Base-by-base conservation (phyloP, 2,329 filamentous ascomycete species). In the Parastagonospora nodorum region DNA sequence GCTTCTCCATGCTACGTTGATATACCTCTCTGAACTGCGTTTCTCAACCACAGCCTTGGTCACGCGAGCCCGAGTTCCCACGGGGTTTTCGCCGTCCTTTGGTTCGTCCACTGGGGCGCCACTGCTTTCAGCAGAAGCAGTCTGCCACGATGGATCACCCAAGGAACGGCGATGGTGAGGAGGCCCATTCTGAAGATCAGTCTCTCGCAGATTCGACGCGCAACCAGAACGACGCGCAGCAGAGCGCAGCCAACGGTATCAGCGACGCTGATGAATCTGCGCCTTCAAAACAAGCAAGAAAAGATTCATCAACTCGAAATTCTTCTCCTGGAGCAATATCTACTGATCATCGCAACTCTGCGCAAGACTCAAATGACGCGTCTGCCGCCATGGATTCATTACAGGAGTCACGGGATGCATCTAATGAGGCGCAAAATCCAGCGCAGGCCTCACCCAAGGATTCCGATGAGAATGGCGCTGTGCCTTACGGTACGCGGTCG, bases 401-500 rank as follows among this genome's bases (percentile, higher is more conserved):
- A 45, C 65, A 58, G 37, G 63, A 67, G 37, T 65, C 66, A 36
- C 67, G 64, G 31, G 62, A 73, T 50, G 58, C 63, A 45, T 61
- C 61, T 45, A 62, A 55, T 47, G 55, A 61, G 19, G 60, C 65
- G 10, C 65, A 65, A 14, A 63, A 58, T 30, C 60, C 67, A 37
- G 66, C 65, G 57, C 68, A 72, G 45, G 53, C 63, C 47, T 59
- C 68, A 10, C 61, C 63, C n/a, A 74, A 72, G 47, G 67, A 71
- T 43, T 48, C 66, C 45, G 67, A 68, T 42, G 68, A 68, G 43
- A 52, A 65, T 42, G 63, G 68, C 38, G 64, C 88, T 43, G 86
- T 85, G 62, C 87, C 86, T 5, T 97, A 99, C 75, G 93, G 93
- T 68, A 99, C 94, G 72, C 88, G 92, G 66, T 97, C 92, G 64